Percentiles rank a stretch among this genome's conserved stretches.
phyloP scores from a whole-genome alignment of 2,329 filamentous ascomycete genomes.

The Cercospora sp. region DNA sequence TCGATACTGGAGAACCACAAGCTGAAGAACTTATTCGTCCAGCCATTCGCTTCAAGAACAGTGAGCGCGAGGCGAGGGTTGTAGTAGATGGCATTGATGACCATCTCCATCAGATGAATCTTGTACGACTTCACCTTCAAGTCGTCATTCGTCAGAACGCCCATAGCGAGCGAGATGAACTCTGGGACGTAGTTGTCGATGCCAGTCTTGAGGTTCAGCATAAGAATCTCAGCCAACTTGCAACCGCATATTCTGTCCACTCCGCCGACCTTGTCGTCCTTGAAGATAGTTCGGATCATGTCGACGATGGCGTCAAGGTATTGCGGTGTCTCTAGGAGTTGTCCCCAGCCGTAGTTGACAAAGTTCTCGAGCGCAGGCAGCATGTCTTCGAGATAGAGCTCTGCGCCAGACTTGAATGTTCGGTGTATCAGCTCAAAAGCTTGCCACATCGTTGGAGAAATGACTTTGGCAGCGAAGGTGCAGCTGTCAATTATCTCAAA shows the following conservation, averaged over 20 bases:
- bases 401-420: conserved; percentile 94
- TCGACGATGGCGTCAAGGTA: conserved; percentile 87
- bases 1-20: conserved; percentile 97
- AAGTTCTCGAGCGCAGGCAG: conserved; percentile 97
- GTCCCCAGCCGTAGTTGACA: conserved; percentile 83
- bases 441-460: conserved; percentile 97
- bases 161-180: conserved; percentile 89
- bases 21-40: conserved; percentile 99
- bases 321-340: conserved; percentile 76
- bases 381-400: conserved; percentile 98
- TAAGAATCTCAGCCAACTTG: conserved; percentile 94
- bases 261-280: conserved; percentile 85
- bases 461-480: conserved; percentile 94
- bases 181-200: conserved; percentile 86
- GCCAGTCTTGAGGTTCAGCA: conserved; percentile 87
- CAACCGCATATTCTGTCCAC: conserved; percentile 96
- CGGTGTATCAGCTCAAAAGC: conserved; percentile 95
- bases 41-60: conserved; percentile 83
- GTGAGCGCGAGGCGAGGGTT: conserved; percentile 83
- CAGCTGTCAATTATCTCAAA: conserved; percentile 99
- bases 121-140: conserved; percentile 89
- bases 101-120: conserved; percentile 97
- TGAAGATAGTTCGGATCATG: conserved; percentile 95
- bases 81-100: conserved; percentile 98
- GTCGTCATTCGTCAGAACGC: conserved; percentile 70